Evolutionary conservation across 2,329 filamentous ascomycete genomes (phyloP).

Genomic region (Pseudogymnoascus sp.): DNA sequence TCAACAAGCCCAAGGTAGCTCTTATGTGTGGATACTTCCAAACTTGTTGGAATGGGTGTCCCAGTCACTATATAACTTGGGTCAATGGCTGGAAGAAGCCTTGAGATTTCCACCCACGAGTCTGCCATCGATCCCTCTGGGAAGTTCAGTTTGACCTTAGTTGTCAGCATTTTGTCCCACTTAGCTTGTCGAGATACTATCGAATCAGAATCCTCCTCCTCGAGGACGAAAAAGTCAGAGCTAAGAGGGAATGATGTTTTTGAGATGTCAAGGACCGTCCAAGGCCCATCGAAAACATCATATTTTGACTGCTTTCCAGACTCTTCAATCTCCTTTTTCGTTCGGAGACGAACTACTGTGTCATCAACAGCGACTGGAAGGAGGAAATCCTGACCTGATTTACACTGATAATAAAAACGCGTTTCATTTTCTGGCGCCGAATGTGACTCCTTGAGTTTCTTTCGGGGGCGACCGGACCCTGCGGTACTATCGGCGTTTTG

Average conservation of each 20-base stretch:
- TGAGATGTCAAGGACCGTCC: conserved; percentile 2
- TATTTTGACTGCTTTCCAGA: conserved; percentile 4
- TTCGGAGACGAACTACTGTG: neutral
- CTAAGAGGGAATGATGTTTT: neutral
- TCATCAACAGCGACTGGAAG: neutral
- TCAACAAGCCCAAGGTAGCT: neutral
- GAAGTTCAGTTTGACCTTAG: neutral
- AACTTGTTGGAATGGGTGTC: neutral
- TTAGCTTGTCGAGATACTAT: neutral
- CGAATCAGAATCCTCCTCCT: neutral
- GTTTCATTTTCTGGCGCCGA: neutral
- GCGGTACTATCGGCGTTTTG: too few relatives aligned
- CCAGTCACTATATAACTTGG: neutral
- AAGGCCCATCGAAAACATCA: conserved; percentile 10
- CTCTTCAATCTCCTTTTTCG: neutral
- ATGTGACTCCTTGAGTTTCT: neutral
- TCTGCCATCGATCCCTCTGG: neutral
- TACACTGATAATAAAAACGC: neutral
- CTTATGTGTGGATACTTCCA: neutral
- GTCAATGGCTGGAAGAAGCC: conserved; percentile 7
- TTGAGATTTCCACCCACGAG: conserved; percentile 4
- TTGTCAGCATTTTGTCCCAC: conserved; percentile 10
- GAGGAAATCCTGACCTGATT: conserved; percentile 1
- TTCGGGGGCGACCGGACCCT: neutral
- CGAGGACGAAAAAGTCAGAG: neutral